A percentile compares a stretch with the other conserved stretches of the same genome.
These are phyloP conservation scores for Yarrowia yakushimensis DNA, from an alignment of 805 yeast genomes.

Conservation along the genomic window DNA sequence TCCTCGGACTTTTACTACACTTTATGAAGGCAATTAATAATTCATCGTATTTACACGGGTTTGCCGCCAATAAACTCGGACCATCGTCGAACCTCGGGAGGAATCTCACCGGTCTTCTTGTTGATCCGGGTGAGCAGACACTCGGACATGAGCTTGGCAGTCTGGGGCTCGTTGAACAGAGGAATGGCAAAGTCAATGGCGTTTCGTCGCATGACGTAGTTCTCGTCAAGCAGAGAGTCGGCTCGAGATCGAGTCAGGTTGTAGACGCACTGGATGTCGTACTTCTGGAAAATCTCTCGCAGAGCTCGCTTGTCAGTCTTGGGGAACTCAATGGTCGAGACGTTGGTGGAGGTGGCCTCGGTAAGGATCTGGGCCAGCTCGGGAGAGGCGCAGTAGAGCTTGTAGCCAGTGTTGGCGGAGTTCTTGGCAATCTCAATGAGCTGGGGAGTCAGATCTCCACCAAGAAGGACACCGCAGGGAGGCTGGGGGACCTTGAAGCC, in stretches of 20 bases:
- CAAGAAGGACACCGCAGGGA: constrained; percentile 83
- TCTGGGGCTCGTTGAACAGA: constrained; percentile 93
- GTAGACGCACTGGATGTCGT: constrained; percentile 82
- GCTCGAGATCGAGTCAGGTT: constrained; percentile 91
- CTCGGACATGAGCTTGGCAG: constrained; percentile 74
- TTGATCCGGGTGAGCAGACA: constrained; percentile 61
- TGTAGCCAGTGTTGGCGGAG: constrained; percentile 72
- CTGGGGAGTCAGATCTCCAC: constrained; percentile 79
- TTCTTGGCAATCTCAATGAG: constrained; percentile 71
- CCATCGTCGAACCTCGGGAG: constrained; percentile 91
- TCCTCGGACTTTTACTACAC: too few relatives aligned
- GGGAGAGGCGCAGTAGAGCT: constrained; percentile 71
- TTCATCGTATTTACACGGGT: constrained; percentile 50
- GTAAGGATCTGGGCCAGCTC: constrained; percentile 68
- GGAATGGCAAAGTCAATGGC: constrained; percentile 98
- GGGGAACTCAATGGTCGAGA: constrained; percentile 81
- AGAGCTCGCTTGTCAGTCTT: constrained; percentile 87
- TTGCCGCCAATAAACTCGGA: constrained; percentile 94
- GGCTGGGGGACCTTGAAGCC: constrained; percentile 93
- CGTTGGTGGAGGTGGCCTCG: constrained; percentile 42
- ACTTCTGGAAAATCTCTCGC: constrained; percentile 86
- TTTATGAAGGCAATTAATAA: constrained; percentile 2
- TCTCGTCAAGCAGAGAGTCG: constrained; percentile 75
- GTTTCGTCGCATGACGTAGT: constrained; percentile 97
- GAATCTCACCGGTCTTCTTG: constrained; percentile 54